Evolutionary conservation across 441 rosid genomes (phyloP).

Genomic region (California macrophylla): DNA sequence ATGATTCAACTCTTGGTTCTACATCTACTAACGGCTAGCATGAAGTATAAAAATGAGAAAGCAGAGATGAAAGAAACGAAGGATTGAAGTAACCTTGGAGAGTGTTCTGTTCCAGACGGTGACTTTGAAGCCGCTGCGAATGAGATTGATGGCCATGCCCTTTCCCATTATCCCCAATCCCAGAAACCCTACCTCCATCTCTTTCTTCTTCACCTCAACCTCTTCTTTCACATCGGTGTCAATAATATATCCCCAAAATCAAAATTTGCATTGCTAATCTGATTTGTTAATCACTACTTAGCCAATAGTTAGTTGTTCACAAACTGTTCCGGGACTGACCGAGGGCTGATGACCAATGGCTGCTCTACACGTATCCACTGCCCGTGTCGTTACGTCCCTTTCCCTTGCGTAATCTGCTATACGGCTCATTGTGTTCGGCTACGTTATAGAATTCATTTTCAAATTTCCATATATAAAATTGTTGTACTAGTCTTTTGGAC

Average conservation of each 20-base stretch:
- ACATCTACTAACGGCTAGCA: background rate
- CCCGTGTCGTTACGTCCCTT: too few species aligned
- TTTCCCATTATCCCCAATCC: slow-evolving; percentile 96
- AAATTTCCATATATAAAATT: too few species aligned
- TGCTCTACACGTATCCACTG: background rate
- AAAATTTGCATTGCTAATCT: background rate
- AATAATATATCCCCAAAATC: background rate
- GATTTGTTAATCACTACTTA: background rate
- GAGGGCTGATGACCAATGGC: background rate
- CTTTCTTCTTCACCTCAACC: slow-evolving; percentile 15
- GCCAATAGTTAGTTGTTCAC: slow-evolving; percentile 17
- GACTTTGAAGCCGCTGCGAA: slow-evolving; percentile 71
- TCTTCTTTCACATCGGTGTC: background rate
- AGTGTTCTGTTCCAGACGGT: slow-evolving; percentile 92
- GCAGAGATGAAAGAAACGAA: background rate
- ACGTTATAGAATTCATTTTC: too few species aligned
- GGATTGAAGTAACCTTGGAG: slow-evolving; percentile 49
- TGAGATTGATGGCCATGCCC: slow-evolving; percentile 80
- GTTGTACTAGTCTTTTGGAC: too few species aligned
- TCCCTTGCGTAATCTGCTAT: too few species aligned
- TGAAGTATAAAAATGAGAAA: background rate
- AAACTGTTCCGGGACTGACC: slow-evolving; percentile 15
- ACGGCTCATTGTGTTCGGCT: too few species aligned
- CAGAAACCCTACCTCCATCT: slow-evolving; percentile 85
- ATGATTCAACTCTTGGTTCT: too few species aligned